Conservation (phyloP, 257 asterid genomes). For the Nicotiana benthamiana region DNA sequence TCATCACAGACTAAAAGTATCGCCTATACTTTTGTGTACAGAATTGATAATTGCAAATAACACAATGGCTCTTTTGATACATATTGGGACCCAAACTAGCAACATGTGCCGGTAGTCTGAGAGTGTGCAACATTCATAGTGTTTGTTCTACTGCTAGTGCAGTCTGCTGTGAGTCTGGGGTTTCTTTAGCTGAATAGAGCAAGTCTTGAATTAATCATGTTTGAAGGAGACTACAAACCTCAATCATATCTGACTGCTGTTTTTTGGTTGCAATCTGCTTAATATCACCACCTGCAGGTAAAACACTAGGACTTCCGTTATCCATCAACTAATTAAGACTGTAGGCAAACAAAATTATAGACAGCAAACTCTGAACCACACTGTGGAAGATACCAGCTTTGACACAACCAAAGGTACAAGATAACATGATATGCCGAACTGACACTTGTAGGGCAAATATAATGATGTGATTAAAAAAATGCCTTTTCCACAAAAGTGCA, state of each 20-base stretch:
- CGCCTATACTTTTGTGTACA: neutral
- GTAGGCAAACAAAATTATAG: neutral
- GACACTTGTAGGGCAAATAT: conserved; percentile 16
- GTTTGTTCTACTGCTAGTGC: neutral
- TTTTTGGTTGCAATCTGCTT: conserved; percentile 62
- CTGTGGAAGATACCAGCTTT: neutral
- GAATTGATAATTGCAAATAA: neutral
- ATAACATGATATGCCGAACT: neutral
- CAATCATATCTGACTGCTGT: conserved; percentile 54
- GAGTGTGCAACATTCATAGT: neutral
- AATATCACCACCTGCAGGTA: conserved; percentile 82
- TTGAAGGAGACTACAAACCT: conserved; percentile 43
- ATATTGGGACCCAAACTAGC: neutral
- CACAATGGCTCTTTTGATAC: neutral
- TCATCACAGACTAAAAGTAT: neutral
- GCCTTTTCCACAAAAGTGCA: conserved; percentile 68
- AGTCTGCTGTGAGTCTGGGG: neutral
- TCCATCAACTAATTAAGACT: conserved; percentile 4
- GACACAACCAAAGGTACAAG: neutral
- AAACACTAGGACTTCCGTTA: conserved; percentile 31
- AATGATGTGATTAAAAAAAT: conserved; percentile 23
- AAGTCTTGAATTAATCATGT: neutral
- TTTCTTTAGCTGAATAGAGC: neutral
- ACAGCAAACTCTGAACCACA: conserved; percentile 1
- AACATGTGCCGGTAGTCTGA: neutral